Conservation (phyloP, 306 rosid genomes). For the Mimosa pudica region DNA sequence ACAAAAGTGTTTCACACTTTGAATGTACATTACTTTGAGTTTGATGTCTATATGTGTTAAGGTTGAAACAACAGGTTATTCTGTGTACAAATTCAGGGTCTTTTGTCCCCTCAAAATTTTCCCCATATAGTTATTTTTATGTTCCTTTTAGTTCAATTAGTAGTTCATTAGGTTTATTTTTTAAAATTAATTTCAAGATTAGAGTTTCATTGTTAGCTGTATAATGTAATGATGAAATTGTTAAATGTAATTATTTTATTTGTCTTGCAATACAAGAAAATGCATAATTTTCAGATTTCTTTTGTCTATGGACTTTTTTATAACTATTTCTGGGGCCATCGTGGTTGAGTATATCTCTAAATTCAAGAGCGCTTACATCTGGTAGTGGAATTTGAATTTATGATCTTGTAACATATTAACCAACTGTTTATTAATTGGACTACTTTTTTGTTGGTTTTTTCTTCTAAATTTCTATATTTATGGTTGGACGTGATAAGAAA, state of each 20-base stretch:
- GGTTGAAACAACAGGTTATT: conserved; percentile 21
- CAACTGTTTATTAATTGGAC: no score
- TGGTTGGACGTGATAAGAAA: neutral
- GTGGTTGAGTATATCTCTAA: no score
- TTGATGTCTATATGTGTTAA: neutral
- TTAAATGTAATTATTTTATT: conserved; percentile 27
- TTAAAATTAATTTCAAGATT: conserved; percentile 4
- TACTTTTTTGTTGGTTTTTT: neutral
- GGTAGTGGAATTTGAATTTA: no score
- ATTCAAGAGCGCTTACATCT: no score
- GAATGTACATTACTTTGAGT: conserved; percentile 23
- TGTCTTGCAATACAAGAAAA: neutral
- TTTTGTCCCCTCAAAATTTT: neutral
- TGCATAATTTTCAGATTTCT: neutral
- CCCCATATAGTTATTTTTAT: neutral
- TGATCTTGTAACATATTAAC: no score
- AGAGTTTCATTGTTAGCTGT: conserved; percentile 8
- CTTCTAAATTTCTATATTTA: neutral
- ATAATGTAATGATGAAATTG: conserved; percentile 15
- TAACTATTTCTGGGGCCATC: no score
- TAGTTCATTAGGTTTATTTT: neutral
- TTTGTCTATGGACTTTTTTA: neutral
- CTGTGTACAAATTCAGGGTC: conserved; percentile 29
- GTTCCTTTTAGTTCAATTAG: neutral
- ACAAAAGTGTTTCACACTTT: conserved; percentile 10